phyloP scores from a whole-genome alignment of 352 stramenopile genomes.

The Phytophthora chlamydospora region DNA sequence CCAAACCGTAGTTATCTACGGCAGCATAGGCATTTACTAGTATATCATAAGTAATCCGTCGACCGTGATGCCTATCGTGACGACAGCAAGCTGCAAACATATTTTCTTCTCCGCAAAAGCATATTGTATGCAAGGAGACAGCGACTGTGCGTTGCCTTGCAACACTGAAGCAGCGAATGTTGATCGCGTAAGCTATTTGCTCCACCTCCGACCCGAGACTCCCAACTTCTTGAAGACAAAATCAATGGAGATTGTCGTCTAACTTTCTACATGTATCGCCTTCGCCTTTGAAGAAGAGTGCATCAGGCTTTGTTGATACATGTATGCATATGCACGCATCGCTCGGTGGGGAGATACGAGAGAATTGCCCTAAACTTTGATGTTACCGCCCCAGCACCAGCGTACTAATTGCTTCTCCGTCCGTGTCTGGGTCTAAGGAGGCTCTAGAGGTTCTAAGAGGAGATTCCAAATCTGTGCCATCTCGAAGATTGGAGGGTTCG shows the following conservation, averaged over 20 bases:
- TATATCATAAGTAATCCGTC: constrained; percentile 3
- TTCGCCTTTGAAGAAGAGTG: too few relatives aligned
- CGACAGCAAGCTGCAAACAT: constrained; percentile 9
- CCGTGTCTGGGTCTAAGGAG: background rate
- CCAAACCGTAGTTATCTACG: background rate
- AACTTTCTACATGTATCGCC: too few relatives aligned
- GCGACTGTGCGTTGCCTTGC: constrained; percentile 1
- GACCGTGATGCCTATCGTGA: constrained; percentile 5
- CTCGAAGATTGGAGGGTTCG: constrained; percentile 23
- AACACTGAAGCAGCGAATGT: constrained; percentile 1
- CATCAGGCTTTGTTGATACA: too few relatives aligned
- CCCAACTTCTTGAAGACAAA: too few relatives aligned
- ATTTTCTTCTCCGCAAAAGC: constrained; percentile 13
- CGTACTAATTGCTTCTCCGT: too few relatives aligned
- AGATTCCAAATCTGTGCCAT: constrained; percentile 23
- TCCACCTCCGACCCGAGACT: background rate
- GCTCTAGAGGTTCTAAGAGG: background rate
- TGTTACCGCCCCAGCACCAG: too few relatives aligned
- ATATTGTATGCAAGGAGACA: constrained; percentile 18
- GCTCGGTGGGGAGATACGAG: too few relatives aligned
- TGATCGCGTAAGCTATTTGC: background rate
- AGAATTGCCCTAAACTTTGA: too few relatives aligned
- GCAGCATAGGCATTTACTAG: background rate
- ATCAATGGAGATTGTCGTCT: too few relatives aligned
- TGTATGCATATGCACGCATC: too few relatives aligned